Evolutionary conservation across 495 filamentous ascomycete genomes (phyloP).

Genomic region (Hypoxylon subgilvum): DNA sequence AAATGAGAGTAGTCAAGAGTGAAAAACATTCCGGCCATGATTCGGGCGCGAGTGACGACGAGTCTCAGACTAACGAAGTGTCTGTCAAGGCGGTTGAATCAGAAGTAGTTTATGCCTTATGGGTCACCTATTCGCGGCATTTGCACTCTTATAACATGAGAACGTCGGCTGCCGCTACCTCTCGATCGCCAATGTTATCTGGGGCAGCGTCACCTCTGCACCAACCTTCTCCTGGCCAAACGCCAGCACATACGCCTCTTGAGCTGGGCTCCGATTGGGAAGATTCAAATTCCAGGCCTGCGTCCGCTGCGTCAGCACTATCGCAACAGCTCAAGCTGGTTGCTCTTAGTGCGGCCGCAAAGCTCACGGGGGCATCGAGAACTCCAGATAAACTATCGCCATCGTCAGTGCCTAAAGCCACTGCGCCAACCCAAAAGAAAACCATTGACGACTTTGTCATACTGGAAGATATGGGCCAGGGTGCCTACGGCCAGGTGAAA

Average conservation of each 20-base stretch:
- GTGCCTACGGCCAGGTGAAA: conserved; percentile 97
- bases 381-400: conserved; percentile 45
- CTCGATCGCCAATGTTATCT: conserved; percentile 64
- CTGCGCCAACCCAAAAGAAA: conserved; percentile 64
- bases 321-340: conserved; percentile 78
- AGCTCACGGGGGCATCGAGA: conserved; percentile 50
- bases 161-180: conserved; percentile 54
- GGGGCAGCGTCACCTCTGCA: conserved; percentile 69
- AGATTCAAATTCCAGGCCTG: conserved; percentile 39
- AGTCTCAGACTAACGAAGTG: conserved; percentile 45
- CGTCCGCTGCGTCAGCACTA: conserved; percentile 63
- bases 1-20: conserved; percentile 93
- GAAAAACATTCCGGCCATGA: conserved; percentile 59
- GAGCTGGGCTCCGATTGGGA: conserved; percentile 61
- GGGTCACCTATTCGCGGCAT: conserved; percentile 95
- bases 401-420: conserved; percentile 27
- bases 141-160: conserved; percentile 70
- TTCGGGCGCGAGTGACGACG: conserved; percentile 58
- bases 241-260: conserved; percentile 55
- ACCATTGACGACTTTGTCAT: conserved; percentile 89
- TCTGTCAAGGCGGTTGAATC: conserved; percentile 47
- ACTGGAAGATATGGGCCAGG: conserved; percentile 97
- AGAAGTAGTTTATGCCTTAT: conserved; percentile 91
- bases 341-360: conserved; percentile 57
- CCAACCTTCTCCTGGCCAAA: conserved; percentile 80